These are phyloP conservation scores for Solanum rostratum DNA, from an alignment of 257 asterid species.

Conservation along the genomic window DNA sequence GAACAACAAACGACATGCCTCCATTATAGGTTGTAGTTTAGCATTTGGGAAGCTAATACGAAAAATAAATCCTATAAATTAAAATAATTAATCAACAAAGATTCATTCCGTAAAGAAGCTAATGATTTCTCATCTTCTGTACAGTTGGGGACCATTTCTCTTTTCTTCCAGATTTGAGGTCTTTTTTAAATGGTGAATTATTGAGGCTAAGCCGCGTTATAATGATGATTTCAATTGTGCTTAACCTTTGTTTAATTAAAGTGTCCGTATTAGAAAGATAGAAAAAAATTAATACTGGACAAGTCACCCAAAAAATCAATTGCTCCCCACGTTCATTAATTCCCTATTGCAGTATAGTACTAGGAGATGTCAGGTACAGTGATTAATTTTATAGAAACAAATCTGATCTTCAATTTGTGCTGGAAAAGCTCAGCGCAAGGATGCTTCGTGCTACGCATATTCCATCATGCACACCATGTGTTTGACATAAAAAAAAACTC, in stretches of 20 bases:
- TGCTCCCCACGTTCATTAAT: conserved; percentile 7
- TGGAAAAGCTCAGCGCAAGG: conserved; percentile 34
- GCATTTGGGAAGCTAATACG: conserved; percentile 18
- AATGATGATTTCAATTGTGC: background rate
- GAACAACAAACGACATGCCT: conserved; percentile 54
- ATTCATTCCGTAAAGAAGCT: background rate
- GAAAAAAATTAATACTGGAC: background rate
- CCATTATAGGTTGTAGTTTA: conserved; percentile 34
- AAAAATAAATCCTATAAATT: background rate
- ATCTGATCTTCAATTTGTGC: conserved; percentile 18
- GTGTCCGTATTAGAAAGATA: background rate
- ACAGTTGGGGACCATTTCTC: conserved; percentile 26
- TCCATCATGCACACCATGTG: conserved; percentile 2
- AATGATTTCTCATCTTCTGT: background rate
- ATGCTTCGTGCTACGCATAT: conserved; percentile 13
- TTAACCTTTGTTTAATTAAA: background rate
- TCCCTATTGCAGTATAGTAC: background rate
- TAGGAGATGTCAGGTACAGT: background rate
- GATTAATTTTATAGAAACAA: background rate
- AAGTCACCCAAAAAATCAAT: background rate
- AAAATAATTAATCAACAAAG: background rate
- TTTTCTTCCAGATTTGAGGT: background rate
- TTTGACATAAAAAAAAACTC: background rate
- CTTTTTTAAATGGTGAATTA: conserved; percentile 18
- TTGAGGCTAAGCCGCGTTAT: conserved; percentile 3